A percentile compares a stretch with the other conserved stretches of the same genome.
Evolutionary conservation across 441 rosid species (phyloP).

Genomic region (Flueggea neowawraea): DNA sequence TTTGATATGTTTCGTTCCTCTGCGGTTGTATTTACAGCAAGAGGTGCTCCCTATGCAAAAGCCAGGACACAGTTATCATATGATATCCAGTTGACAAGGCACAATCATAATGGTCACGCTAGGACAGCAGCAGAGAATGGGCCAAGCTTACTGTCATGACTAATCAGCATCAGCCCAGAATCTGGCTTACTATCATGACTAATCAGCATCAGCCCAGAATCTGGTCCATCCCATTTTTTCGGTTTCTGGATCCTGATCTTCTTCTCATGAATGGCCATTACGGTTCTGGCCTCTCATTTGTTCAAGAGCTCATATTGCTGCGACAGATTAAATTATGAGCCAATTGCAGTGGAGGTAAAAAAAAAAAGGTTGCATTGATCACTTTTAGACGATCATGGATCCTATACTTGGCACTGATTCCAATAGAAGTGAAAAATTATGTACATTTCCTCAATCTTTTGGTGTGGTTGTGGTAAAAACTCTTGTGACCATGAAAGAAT

Average conservation of each 20-base stretch:
- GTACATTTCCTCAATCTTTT: slow-evolving; percentile 21
- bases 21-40: slow-evolving; percentile 38
- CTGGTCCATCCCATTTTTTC: not conserved
- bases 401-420: not conserved
- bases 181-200: slow-evolving; percentile 70
- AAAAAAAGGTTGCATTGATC: no score
- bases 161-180: no score
- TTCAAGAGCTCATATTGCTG: no score
- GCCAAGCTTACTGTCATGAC: no score
- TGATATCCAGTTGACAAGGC: slow-evolving; percentile 82
- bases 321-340: no score
- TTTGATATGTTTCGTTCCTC: slow-evolving; percentile 1
- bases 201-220: not conserved
- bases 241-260: no score
- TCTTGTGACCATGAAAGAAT: no score
- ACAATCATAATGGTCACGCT: slow-evolving; percentile 50
- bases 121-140: slow-evolving; percentile 85
- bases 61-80: slow-evolving; percentile 69
- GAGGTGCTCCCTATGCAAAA: slow-evolving; percentile 97
- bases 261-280: no score
- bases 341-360: no score
- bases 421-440: slow-evolving; percentile 12
- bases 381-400: not conserved
- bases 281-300: no score
- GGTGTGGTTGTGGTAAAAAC: not conserved